Conservation (phyloP, 169 alveolate genomes). For the Eimeria acervulina region DNA sequence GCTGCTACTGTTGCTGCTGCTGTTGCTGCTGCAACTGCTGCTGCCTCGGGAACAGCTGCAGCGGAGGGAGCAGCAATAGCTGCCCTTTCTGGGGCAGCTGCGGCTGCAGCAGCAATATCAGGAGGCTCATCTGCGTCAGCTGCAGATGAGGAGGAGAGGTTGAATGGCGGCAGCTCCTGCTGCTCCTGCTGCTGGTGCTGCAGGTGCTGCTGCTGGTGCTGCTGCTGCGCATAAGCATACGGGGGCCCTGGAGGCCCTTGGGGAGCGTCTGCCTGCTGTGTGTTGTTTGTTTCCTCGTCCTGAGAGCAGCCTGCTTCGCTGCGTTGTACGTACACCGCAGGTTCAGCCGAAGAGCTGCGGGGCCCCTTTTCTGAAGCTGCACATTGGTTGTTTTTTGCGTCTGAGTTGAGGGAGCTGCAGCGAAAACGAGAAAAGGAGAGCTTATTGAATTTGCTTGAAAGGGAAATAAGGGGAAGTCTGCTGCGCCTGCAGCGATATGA, state of each 20-base stretch:
- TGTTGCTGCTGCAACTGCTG: conserved; percentile 28
- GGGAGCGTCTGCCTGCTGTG: neutral
- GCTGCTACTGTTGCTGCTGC: neutral
- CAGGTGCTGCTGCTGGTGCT: conserved; percentile 17
- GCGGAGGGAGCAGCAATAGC: neutral
- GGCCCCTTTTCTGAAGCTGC: neutral
- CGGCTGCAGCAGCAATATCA: conserved; percentile 3
- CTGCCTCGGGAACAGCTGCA: neutral
- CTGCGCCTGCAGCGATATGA: neutral
- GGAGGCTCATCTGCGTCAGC: conserved; percentile 1
- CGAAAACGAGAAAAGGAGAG: neutral
- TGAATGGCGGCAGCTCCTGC: conserved; percentile 40
- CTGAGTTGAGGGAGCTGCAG: neutral
- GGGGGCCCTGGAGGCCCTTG: neutral
- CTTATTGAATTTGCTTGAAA: neutral
- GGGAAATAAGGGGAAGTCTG: neutral
- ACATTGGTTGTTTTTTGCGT: neutral
- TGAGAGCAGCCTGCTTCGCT: neutral
- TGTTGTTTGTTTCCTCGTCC: neutral
- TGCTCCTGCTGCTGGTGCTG: conserved; percentile 19
- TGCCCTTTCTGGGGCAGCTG: neutral
- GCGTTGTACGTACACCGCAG: neutral
- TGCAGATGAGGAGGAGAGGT: neutral
- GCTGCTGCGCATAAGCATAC: neutral
- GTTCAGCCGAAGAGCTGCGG: neutral